phyloP scores from a whole-genome alignment of 305 asterid species.

The Salvia sclarea region DNA sequence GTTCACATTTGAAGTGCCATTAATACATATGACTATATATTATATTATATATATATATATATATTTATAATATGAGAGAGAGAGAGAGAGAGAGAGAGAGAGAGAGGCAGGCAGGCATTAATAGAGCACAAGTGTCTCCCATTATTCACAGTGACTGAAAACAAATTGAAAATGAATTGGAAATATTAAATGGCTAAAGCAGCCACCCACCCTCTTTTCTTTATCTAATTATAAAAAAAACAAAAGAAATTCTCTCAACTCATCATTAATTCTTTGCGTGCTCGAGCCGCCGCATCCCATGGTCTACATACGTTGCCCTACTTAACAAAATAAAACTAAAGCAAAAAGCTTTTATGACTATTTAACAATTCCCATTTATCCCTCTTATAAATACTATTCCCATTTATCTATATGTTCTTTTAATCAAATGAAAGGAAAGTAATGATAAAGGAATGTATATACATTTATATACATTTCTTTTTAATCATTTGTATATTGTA shows the following conservation, averaged over 20 bases:
- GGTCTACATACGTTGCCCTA: slow-evolving; percentile 3
- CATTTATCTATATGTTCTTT: not conserved
- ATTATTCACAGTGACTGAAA: slow-evolving; percentile 34
- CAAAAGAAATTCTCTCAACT: not conserved
- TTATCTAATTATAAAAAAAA: not conserved
- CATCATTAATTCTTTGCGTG: slow-evolving; percentile 44
- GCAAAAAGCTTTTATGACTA: not conserved
- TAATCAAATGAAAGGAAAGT: not conserved
- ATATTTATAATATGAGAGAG: not conserved
- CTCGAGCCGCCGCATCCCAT: slow-evolving; percentile 43
- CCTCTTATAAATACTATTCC: too few relatives aligned
- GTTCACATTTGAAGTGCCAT: not conserved
- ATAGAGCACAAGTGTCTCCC: slow-evolving; percentile 37
- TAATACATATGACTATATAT: not conserved
- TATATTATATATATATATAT: too few relatives aligned
- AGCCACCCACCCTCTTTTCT: not conserved
- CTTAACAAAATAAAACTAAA: not conserved
- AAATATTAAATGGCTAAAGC: slow-evolving; percentile 3
- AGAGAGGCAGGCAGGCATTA: not conserved
- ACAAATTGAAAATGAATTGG: not conserved
- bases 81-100: not conserved
- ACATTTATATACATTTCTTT: too few relatives aligned
- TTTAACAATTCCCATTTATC: not conserved
- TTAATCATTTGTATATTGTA: too few relatives aligned
- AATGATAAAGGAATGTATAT: not conserved